Base-by-base conservation (phyloP, 129 eudicot genomes). In the Centella asiatica region DNA sequence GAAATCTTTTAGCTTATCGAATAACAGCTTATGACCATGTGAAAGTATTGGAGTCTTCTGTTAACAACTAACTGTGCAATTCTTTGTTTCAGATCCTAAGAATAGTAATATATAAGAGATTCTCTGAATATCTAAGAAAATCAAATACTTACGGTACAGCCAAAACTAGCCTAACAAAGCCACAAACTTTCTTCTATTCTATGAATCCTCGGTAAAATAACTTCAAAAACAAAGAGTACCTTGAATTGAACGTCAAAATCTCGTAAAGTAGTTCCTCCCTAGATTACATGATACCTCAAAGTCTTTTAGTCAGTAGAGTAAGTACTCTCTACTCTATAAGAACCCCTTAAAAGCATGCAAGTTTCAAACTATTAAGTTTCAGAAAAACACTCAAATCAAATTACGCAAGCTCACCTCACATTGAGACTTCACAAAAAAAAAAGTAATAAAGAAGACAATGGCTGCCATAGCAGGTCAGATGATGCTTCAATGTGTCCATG, bases 401-500 rank as follows among this genome's bases (percentile, higher is more conserved):
- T 31, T 6, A 34, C n/a, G 50, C 23, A 65, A 32, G 12, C 68
- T n/a, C n/a, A n/a, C n/a, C n/a, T n/a, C n/a, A 45, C 29, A 28
- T 28, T 25, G 5, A 27, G 7, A n/a, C 45, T 6, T 10, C 1
- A 53, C 24, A 47, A 63, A 2, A 65, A 50, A 34, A 33, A 48
- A 32, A 27, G 22, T 8, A 6, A 65, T 4, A 32, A n/a, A 2
- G 24, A 29, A n/a, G 24, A 25, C 12, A 57, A 72, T 72, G 77
- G 14, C 65, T 18, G 44, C 65, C 24, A 56, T 42, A 72, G 54
- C 70, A 57, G 60, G 42, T 44, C 34, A 56, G 13, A 29, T 62
- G 50, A 20, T 74, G 67, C 26, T 69, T 66, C 52, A 64, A 33
- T 70, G 57, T 36, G 69, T 50, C 19, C 57, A 74, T 23, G 65